phyloP scores from a whole-genome alignment of 176 grass and related monocot genomes.

The Oryza coarctata region DNA sequence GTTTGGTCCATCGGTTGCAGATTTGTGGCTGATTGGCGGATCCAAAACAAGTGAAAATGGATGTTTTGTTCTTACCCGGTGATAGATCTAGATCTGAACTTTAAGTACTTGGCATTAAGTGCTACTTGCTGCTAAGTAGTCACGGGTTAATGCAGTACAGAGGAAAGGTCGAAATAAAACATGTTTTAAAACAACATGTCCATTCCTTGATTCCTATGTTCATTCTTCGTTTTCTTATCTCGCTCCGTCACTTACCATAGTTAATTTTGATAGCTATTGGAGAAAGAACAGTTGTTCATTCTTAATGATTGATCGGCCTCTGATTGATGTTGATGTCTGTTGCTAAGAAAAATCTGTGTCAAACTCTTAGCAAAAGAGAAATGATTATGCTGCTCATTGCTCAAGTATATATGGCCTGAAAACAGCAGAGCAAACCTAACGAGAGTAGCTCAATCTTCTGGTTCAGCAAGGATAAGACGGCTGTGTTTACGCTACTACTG shows the following conservation, averaged over 20 bases:
- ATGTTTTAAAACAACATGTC: neutral
- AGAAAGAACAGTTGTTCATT: neutral
- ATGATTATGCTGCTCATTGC: neutral
- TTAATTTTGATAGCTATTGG: neutral
- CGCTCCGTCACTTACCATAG: neutral
- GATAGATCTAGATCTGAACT: slow-evolving; percentile 14
- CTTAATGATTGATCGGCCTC: neutral
- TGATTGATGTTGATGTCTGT: neutral
- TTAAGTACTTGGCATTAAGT: neutral
- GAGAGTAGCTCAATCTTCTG: too few relatives aligned
- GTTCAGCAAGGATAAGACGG: too few relatives aligned
- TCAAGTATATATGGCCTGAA: neutral
- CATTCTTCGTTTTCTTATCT: neutral
- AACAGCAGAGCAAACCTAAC: too few relatives aligned
- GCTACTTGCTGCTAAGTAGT: neutral
- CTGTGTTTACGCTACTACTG: too few relatives aligned
- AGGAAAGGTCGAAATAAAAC: neutral
- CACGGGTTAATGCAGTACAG: neutral
- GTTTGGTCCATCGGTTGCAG: neutral
- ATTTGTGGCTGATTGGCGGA: neutral
- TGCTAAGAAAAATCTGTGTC: neutral
- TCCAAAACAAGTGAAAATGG: neutral
- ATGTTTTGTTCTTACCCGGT: slow-evolving; percentile 1
- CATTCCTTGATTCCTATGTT: neutral
- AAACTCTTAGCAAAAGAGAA: neutral